Percentiles rank a stretch among this genome's conserved stretches.
Evolutionary conservation across 2,329 filamentous ascomycete genomes (phyloP).

Genomic region (Plectosphaerella plurivora): DNA sequence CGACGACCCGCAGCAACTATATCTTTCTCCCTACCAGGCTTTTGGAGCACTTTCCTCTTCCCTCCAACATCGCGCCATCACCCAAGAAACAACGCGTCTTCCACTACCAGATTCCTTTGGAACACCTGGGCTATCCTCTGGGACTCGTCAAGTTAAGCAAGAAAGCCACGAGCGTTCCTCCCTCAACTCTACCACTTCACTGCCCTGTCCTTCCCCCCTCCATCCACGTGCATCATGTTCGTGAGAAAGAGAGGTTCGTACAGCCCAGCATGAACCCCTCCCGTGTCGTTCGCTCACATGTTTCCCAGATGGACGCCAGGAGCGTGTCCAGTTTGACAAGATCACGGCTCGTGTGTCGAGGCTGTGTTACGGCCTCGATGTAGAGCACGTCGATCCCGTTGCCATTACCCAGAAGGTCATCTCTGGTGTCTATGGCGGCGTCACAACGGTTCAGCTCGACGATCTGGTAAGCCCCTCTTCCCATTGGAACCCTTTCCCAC

Average conservation of each 20-base stretch:
- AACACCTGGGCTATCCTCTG: not conserved
- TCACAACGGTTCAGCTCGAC: slow-evolving; percentile 93
- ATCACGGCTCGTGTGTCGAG: slow-evolving; percentile 98
- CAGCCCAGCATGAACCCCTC: not conserved
- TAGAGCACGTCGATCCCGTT: slow-evolving; percentile 91
- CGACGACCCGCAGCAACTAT: slow-evolving; percentile 16
- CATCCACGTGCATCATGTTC: slow-evolving; percentile 44
- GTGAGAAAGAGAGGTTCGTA: slow-evolving; percentile 59
- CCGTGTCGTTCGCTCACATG: not conserved
- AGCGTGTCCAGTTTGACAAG: slow-evolving; percentile 99
- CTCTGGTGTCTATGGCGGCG: slow-evolving; percentile 96
- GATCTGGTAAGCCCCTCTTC: slow-evolving; percentile 73
- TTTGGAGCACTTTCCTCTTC: slow-evolving; percentile 9
- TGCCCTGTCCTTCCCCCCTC: slow-evolving; percentile 4
- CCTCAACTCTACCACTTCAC: slow-evolving; percentile 15
- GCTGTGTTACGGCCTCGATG: slow-evolving; percentile 94
- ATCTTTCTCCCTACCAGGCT: slow-evolving; percentile 3
- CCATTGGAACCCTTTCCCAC: not conserved
- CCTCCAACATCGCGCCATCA: slow-evolving; percentile 1
- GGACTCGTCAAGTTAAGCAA: not conserved
- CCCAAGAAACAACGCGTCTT: not conserved
- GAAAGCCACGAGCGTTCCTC: slow-evolving; percentile 7
- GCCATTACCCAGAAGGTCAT: slow-evolving; percentile 99
- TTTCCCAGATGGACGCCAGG: slow-evolving; percentile 86
- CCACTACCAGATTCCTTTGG: not conserved